These are phyloP conservation scores for Rutstroemia sp. DNA, from an alignment of 2,329 filamentous ascomycete species.

Conservation along the genomic window DNA sequence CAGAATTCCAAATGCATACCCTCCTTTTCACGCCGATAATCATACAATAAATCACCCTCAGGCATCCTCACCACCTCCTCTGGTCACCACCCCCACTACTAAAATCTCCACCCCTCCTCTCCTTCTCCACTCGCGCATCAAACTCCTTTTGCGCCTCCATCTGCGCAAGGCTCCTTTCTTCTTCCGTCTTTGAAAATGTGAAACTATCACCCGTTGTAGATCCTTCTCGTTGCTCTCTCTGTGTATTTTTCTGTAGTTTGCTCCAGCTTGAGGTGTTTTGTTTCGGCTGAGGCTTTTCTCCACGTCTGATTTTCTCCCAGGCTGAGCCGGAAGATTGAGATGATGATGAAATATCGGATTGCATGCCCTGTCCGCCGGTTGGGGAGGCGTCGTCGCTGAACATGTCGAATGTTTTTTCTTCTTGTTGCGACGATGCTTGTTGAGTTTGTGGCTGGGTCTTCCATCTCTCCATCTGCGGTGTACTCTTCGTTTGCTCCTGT, in stretches of 20 bases:
- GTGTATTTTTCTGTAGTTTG: slow-evolving; percentile 9
- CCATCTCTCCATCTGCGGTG: not conserved
- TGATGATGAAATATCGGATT: slow-evolving; percentile 11
- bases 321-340: slow-evolving; percentile 18
- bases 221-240: slow-evolving; percentile 10
- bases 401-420: slow-evolving; percentile 18
- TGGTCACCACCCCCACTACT: slow-evolving; percentile 17
- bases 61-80: slow-evolving; percentile 17
- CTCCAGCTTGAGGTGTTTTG: slow-evolving; percentile 11
- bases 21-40: too few species aligned
- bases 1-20: too few species aligned
- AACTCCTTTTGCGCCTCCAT: slow-evolving; percentile 28
- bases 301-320: slow-evolving; percentile 29
- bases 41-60: not conserved
- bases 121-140: slow-evolving; percentile 28
- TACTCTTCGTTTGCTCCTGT: not conserved
- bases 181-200: slow-evolving; percentile 21
- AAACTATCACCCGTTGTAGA: slow-evolving; percentile 15
- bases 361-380: slow-evolving; percentile 18
- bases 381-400: slow-evolving; percentile 28
- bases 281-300: slow-evolving; percentile 10
- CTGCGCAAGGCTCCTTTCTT: slow-evolving; percentile 18
- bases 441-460: not conserved
- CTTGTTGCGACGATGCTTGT: slow-evolving; percentile 1
- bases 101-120: slow-evolving; percentile 27